Conservation (phyloP, 1,284 basidiomycete genomes). For the Puccinia coronata region DNA sequence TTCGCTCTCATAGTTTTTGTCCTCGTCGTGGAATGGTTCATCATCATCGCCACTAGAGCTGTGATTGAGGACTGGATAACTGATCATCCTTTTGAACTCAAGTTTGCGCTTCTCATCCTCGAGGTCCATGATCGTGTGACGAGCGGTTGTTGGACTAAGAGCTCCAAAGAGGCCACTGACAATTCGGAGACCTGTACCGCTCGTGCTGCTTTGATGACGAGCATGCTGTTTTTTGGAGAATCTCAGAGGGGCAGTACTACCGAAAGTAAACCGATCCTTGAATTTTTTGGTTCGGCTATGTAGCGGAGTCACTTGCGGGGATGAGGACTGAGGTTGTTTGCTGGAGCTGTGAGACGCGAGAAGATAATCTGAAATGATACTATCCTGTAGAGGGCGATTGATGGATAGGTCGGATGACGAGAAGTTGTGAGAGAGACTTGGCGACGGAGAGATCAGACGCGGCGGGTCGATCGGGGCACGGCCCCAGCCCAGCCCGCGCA, state of each 20-base stretch:
- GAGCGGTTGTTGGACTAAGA: neutral
- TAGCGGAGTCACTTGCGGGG: neutral
- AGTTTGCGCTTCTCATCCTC: constrained; percentile 13
- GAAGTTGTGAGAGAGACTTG: neutral
- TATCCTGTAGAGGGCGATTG: constrained; percentile 9
- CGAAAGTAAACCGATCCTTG: constrained; percentile 18
- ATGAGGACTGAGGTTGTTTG: neutral
- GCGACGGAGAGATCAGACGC: constrained; percentile 1
- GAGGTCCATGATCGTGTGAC: neutral
- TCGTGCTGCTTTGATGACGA: neutral
- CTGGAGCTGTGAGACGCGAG: neutral
- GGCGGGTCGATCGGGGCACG: constrained; percentile 23
- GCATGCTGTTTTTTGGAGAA: constrained; percentile 11
- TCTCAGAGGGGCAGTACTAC: neutral
- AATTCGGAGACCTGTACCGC: neutral
- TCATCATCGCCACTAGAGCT: constrained; percentile 10
- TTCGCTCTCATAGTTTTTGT: neutral
- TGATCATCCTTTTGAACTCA: constrained; percentile 30
- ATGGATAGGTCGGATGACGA: constrained; percentile 9
- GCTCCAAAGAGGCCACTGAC: constrained; percentile 3
- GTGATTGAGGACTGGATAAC: constrained; percentile 33
- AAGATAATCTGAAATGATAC: neutral
- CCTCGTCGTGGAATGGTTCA: neutral
- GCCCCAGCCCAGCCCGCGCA: constrained; percentile 18
- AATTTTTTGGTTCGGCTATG: neutral